Evolutionary conservation across 768 basidiomycete species (phyloP).

Genomic region (Mycena crocata): DNA sequence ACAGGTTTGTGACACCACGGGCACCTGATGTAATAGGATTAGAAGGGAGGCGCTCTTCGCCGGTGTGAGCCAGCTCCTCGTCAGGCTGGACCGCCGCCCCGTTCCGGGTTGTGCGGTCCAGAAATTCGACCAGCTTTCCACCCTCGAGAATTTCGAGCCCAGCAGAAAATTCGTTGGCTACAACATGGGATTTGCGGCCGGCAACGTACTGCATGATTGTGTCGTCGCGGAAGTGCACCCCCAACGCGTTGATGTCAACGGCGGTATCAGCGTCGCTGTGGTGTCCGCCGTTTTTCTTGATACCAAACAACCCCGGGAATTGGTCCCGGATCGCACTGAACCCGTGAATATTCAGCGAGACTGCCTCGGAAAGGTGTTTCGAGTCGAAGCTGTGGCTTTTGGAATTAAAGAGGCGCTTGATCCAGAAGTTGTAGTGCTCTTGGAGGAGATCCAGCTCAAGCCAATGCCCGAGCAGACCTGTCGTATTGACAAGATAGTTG

Average conservation of each 20-base stretch:
- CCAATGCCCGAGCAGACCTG: conserved; percentile 26
- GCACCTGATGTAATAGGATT: conserved; percentile 3
- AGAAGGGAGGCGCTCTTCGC: background rate
- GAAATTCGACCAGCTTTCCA: background rate
- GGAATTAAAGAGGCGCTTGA: conserved; percentile 29
- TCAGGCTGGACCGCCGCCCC: background rate
- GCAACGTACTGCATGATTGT: background rate
- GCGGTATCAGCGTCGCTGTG: background rate
- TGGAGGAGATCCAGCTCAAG: conserved; percentile 31
- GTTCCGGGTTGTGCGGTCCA: conserved; percentile 5
- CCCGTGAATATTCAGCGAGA: conserved; percentile 8
- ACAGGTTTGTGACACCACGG: background rate
- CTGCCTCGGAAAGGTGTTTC: conserved; percentile 11
- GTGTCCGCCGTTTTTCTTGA: conserved; percentile 2
- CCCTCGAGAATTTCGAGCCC: conserved; percentile 4
- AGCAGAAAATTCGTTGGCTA: conserved; percentile 1
- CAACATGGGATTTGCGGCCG: conserved; percentile 8
- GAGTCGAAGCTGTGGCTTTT: conserved; percentile 21
- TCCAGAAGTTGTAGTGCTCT: conserved; percentile 32
- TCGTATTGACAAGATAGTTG: conserved; percentile 34
- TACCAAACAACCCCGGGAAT: conserved; percentile 15
- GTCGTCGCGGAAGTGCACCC: background rate
- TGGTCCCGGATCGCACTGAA: conserved; percentile 8
- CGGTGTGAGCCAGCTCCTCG: background rate
- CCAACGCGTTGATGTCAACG: background rate